Conservation (phyloP, 805 yeast species). For the Myxozyma monticola region DNA sequence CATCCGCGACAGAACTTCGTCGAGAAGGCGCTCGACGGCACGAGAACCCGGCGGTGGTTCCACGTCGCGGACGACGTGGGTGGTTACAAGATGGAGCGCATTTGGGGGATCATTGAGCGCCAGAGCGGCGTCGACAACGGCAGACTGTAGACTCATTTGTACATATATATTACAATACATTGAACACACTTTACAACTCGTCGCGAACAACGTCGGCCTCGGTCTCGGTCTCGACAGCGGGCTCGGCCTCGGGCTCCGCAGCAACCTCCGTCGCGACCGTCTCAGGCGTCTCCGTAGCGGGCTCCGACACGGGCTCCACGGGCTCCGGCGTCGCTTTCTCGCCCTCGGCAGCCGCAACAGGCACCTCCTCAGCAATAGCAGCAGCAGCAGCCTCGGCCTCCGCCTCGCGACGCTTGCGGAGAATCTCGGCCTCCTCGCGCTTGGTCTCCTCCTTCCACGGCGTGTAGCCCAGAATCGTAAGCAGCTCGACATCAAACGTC, state of each 20-base stretch:
- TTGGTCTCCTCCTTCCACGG: slow-evolving; percentile 10
- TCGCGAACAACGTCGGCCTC: slow-evolving; percentile 12
- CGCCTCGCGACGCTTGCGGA: too few relatives aligned
- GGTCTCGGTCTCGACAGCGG: slow-evolving; percentile 7
- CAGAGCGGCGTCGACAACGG: slow-evolving; percentile 70
- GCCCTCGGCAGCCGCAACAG: too few relatives aligned
- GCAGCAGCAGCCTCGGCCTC: too few relatives aligned
- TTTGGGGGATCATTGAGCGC: slow-evolving; percentile 79
- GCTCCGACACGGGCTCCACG: too few relatives aligned
- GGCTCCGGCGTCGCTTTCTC: neutral
- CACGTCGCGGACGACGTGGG: slow-evolving; percentile 75
- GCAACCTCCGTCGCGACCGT: neutral
- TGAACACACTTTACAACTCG: slow-evolving; percentile 24
- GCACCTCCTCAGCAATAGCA: too few relatives aligned
- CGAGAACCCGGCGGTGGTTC: slow-evolving; percentile 42
- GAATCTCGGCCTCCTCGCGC: slow-evolving; percentile 2
- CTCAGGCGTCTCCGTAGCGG: neutral
- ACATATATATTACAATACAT: slow-evolving; percentile 1
- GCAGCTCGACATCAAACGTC: slow-evolving; percentile 64
- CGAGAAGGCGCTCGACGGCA: slow-evolving; percentile 19
- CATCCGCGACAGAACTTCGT: slow-evolving; percentile 9
- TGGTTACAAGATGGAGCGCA: slow-evolving; percentile 77
- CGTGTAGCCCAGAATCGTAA: slow-evolving; percentile 44
- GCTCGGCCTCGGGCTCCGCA: neutral
- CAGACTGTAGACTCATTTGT: slow-evolving; percentile 38